Evolutionary conservation across 2,329 filamentous ascomycete genomes (phyloP), one percentile per base, ranked within the genome.

Genomic region (Aspergillus felis): DNA sequence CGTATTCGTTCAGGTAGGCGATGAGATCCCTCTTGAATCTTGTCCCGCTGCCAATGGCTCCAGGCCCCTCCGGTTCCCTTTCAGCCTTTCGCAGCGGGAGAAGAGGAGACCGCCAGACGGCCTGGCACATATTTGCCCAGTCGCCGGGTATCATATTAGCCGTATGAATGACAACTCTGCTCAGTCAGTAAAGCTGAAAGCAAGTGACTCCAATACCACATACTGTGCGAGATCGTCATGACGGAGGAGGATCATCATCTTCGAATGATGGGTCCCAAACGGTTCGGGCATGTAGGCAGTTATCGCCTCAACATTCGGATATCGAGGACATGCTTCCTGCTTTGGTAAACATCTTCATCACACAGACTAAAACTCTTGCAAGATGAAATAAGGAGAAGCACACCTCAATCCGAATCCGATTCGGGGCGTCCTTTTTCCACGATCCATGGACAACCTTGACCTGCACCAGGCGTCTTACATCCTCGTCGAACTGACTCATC

Each of bases 91-190:
- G 54, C 6, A 83, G 73, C 0, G 89, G 86, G 1, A 96, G 82
- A 1, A 84, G 69, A 0, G 90, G 90, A 0, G 90, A 93, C 51
- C 77, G 80, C 92, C 92, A 96, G 4, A 90, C 83, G 1, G 85
- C 91, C 71, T 96, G 91, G 0, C 87, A 89, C 89, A 96, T 90
- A 64, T 94, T 94, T 1, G 80, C 83, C 92, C 92, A 96, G 71
- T 96, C 92, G 55, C 87, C 86, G 3, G 81, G 69, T n/a, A 96
- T 93, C 88, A 96, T 91, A 65, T 96, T 96, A 20, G 92, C 91
- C 0, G 92, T 96, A 65, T 95, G 90, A 29, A 96, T 92, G 56
- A 95, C 75, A 5, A 96, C 78, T 50, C 77, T 79, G 20, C 6
- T 17, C 17, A 6, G 48, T 63, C 35, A 68, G 55, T 6, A 35